A percentile compares a stretch with the other conserved stretches of the same genome.
phyloP scores from a whole-genome alignment of 83 land plant genomes.

The Picea abies region DNA sequence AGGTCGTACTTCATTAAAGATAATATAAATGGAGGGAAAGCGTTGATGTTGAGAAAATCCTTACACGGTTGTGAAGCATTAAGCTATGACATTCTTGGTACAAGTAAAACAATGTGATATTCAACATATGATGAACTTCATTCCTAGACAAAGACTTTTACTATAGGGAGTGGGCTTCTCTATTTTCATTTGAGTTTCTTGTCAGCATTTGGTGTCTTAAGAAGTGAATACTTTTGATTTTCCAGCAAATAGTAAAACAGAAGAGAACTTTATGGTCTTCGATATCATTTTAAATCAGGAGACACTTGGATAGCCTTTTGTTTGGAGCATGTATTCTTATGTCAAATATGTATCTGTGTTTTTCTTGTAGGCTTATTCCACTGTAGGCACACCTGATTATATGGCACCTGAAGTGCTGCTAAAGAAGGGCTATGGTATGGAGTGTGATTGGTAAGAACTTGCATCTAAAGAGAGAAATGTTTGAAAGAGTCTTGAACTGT shows the following conservation, averaged over 20 bases:
- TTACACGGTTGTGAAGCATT: too few relatives aligned
- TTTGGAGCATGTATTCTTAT: background rate
- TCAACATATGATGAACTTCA: background rate
- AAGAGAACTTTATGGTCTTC: background rate
- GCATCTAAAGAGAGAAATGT: background rate
- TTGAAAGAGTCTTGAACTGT: background rate
- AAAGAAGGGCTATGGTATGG: slow-evolving; percentile 67
- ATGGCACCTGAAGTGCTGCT: slow-evolving; percentile 72
- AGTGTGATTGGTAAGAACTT: slow-evolving; percentile 57
- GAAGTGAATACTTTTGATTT: background rate
- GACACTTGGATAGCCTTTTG: background rate
- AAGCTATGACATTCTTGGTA: background rate
- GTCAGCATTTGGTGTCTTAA: background rate
- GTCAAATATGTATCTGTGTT: background rate
- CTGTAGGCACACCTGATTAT: slow-evolving; percentile 70
- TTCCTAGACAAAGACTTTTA: background rate
- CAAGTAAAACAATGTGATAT: background rate
- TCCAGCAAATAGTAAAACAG: background rate
- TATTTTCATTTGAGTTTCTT: background rate
- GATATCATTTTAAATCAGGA: background rate
- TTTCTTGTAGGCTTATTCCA: slow-evolving; percentile 53
- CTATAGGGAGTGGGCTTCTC: background rate
- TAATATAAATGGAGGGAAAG: too few relatives aligned
- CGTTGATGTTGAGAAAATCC: too few relatives aligned
- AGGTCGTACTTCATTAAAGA: too few relatives aligned